Evolutionary conservation across 257 asterid genomes (phyloP).

Genomic region (Fraxinus quadrangulata): DNA sequence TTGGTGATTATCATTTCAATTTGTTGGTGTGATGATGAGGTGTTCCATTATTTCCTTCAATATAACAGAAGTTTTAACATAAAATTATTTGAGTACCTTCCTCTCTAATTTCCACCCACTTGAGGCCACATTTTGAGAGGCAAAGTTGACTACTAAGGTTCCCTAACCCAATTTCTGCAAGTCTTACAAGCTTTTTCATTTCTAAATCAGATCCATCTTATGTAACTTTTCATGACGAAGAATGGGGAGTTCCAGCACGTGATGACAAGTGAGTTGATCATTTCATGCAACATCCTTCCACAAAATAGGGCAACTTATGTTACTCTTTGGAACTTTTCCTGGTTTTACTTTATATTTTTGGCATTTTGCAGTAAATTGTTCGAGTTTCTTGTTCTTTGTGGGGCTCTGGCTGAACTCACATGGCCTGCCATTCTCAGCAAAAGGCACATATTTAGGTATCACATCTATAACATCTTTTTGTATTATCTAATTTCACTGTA

Average conservation of each 20-base stretch:
- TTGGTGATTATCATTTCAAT: neutral
- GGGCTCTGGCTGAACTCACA: constrained; percentile 45
- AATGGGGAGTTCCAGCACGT: constrained; percentile 61
- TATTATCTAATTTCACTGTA: neutral
- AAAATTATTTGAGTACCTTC: neutral
- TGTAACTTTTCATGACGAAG: constrained; percentile 55
- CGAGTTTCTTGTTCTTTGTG: constrained; percentile 38
- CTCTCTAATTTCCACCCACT: neutral
- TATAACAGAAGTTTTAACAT: neutral
- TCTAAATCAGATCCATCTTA: constrained; percentile 41
- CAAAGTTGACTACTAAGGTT: neutral
- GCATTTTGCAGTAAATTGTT: constrained; percentile 42
- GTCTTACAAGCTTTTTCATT: neutral
- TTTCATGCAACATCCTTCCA: neutral
- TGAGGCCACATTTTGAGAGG: too few relatives aligned
- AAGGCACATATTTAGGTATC: constrained; percentile 46
- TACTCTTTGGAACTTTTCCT: neutral
- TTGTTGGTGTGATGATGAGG: neutral
- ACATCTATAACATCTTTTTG: neutral
- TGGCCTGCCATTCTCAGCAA: constrained; percentile 48
- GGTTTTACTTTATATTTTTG: neutral
- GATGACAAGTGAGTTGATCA: constrained; percentile 40
- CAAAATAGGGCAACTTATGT: neutral
- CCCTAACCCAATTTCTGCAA: neutral
- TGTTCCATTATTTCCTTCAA: neutral